Evolutionary conservation across 495 filamentous ascomycete species (phyloP).

Genomic region (Glarea lozoyensis): DNA sequence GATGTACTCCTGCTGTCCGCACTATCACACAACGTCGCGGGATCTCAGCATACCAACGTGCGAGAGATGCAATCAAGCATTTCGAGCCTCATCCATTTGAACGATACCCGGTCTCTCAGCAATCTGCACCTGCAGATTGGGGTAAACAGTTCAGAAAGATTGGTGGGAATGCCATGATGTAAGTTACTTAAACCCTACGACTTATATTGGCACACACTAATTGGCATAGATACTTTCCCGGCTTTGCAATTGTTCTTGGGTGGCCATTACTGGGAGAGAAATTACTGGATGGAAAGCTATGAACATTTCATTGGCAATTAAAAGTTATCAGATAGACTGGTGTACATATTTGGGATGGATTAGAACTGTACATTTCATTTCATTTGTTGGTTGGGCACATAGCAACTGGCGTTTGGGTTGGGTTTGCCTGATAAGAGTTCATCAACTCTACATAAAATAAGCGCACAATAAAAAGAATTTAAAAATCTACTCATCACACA

Average conservation of each 20-base stretch:
- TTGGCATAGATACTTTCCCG: constrained; percentile 15
- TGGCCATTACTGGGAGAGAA: constrained; percentile 12
- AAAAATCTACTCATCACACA: too few relatives aligned
- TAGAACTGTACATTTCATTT: too few relatives aligned
- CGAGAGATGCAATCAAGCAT: not conserved
- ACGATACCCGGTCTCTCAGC: constrained; percentile 5
- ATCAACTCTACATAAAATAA: too few relatives aligned
- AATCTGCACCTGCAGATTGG: constrained; percentile 14
- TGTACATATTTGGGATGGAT: too few relatives aligned
- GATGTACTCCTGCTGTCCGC: constrained; percentile 1
- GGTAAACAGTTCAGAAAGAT: constrained; percentile 8
- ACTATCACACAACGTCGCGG: constrained; percentile 5
- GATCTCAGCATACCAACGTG: constrained; percentile 9
- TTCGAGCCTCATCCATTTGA: constrained; percentile 12
- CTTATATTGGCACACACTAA: not conserved
- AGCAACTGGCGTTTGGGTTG: too few relatives aligned
- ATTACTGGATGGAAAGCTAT: constrained; percentile 11
- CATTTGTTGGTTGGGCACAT: too few relatives aligned
- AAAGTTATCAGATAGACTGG: too few relatives aligned
- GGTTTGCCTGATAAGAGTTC: too few relatives aligned
- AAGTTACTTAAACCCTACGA: constrained; percentile 1
- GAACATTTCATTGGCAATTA: too few relatives aligned
- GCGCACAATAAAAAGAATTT: too few relatives aligned
- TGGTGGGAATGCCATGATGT: constrained; percentile 10
- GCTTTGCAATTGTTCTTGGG: constrained; percentile 9